Evolutionary conservation across 345 rosid species (phyloP).

Genomic region (Citrus hindsii): DNA sequence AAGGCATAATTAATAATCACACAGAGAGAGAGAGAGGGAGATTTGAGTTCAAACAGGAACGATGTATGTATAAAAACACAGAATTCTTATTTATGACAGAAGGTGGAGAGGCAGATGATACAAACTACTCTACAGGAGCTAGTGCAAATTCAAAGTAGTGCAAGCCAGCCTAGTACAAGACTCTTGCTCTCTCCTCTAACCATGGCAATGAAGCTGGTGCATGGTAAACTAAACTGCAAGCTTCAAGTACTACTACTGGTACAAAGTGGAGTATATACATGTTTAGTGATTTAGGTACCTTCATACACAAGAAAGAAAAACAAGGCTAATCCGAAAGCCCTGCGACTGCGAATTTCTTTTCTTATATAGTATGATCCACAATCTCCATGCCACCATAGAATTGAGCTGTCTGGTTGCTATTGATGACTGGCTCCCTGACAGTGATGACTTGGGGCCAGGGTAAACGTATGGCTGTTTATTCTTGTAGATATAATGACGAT

Average conservation of each 20-base stretch:
- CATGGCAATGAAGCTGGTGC: no score
- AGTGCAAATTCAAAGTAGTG: not conserved
- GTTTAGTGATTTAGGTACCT: no score
- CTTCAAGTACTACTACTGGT: not conserved
- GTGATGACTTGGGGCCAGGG: not conserved
- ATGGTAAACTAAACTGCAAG: not conserved
- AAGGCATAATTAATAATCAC: no score
- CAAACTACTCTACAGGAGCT: not conserved
- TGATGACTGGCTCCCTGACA: not conserved
- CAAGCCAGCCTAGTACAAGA: not conserved
- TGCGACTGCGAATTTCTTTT: no score
- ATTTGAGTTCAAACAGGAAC: no score
- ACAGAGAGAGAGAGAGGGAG: no score
- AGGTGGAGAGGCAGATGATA: not conserved
- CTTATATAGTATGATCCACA: no score
- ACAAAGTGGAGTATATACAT: no score
- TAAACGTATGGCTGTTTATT: not conserved
- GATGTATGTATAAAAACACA: not conserved
- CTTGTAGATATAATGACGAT: no score
- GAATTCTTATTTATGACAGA: not conserved
- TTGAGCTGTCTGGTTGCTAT: slow-evolving; percentile 3
- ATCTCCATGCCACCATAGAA: not conserved
- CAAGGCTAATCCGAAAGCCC: no score
- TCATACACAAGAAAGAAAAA: no score
- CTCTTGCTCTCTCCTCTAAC: not conserved